Conservation (phyloP, 2,329 filamentous ascomycete species). For the Leptographium galeiforme region DNA sequence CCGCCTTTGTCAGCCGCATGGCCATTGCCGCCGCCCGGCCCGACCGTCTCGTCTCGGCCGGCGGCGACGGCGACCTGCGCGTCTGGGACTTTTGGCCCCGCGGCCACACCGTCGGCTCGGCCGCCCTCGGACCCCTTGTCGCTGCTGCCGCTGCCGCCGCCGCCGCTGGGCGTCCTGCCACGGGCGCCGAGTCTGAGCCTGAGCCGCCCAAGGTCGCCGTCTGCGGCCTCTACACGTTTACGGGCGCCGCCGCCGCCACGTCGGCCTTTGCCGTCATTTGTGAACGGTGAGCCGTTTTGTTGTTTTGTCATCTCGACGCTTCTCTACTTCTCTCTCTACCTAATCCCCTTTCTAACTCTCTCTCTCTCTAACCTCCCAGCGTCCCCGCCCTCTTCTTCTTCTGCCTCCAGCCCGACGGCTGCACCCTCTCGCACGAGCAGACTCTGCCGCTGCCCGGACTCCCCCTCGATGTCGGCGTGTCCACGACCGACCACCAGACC, state of each 20-base stretch:
- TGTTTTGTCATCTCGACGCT: neutral
- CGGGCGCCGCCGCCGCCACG: slow-evolving; percentile 9
- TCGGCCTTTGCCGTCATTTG: slow-evolving; percentile 25
- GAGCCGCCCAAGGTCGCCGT: slow-evolving; percentile 29
- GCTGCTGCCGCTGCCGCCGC: too few relatives aligned
- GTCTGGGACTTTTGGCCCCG: slow-evolving; percentile 66
- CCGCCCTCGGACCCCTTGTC: slow-evolving; percentile 42
- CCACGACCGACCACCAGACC: slow-evolving; percentile 11
- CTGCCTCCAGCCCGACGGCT: slow-evolving; percentile 31
- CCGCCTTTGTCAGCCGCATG: slow-evolving; percentile 68
- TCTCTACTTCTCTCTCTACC: too few relatives aligned
- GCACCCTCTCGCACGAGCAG: slow-evolving; percentile 33
- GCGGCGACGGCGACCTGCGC: slow-evolving; percentile 66
- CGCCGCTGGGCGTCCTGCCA: slow-evolving; percentile 18
- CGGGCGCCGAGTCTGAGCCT: too few relatives aligned
- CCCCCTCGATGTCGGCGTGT: slow-evolving; percentile 39
- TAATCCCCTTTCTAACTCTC: neutral
- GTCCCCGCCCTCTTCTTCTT: slow-evolving; percentile 54
- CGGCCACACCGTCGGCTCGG: slow-evolving; percentile 37
- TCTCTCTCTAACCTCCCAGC: slow-evolving; percentile 23
- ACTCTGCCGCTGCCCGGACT: slow-evolving; percentile 42
- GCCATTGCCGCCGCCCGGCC: slow-evolving; percentile 44
- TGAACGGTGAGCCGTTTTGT: slow-evolving; percentile 25
- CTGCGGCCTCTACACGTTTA: slow-evolving; percentile 25
- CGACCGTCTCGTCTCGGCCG: slow-evolving; percentile 67